phyloP scores from a whole-genome alignment of 495 filamentous ascomycete genomes.

The Hypoxylon perforatum region DNA sequence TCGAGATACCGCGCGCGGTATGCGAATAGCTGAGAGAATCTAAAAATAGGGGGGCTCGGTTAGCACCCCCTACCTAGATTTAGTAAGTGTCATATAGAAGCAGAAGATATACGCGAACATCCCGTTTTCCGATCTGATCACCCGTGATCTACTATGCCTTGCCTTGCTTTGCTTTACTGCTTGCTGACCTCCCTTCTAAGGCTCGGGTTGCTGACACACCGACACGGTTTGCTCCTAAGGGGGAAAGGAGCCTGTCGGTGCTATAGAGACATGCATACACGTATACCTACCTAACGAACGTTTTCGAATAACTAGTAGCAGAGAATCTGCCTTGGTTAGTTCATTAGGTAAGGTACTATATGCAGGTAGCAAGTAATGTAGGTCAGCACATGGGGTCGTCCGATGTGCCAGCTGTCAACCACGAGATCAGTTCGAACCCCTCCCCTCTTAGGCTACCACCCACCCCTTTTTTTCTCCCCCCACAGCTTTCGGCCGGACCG shows the following conservation, averaged over 20 bases:
- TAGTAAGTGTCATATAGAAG: slow-evolving; percentile 7
- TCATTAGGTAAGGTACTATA: slow-evolving; percentile 29
- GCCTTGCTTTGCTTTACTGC: too few relatives aligned
- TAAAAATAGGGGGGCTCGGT: neutral
- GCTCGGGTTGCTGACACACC: neutral
- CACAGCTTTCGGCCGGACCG: slow-evolving; percentile 33
- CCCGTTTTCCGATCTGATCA: slow-evolving; percentile 43
- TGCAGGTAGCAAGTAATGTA: slow-evolving; percentile 6
- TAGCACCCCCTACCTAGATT: neutral
- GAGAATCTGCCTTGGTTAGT: slow-evolving; percentile 29
- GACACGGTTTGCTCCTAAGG: slow-evolving; percentile 5
- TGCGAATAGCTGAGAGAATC: neutral
- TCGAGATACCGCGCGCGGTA: neutral
- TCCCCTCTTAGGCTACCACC: slow-evolving; percentile 24
- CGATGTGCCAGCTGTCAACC: slow-evolving; percentile 37
- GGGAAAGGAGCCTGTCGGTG: too few relatives aligned
- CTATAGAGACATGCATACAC: neutral
- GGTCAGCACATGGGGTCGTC: slow-evolving; percentile 6
- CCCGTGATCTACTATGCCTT: slow-evolving; percentile 36
- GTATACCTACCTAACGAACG: neutral
- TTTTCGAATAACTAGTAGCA: slow-evolving; percentile 18
- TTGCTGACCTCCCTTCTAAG: neutral
- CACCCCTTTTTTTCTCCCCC: slow-evolving; percentile 6
- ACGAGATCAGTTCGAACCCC: slow-evolving; percentile 32
- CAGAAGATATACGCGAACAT: slow-evolving; percentile 31